Evolutionary conservation across 305 asterid genomes (phyloP), one percentile per base, ranked within the genome.

Genomic region (Fraxinus latifolia): DNA sequence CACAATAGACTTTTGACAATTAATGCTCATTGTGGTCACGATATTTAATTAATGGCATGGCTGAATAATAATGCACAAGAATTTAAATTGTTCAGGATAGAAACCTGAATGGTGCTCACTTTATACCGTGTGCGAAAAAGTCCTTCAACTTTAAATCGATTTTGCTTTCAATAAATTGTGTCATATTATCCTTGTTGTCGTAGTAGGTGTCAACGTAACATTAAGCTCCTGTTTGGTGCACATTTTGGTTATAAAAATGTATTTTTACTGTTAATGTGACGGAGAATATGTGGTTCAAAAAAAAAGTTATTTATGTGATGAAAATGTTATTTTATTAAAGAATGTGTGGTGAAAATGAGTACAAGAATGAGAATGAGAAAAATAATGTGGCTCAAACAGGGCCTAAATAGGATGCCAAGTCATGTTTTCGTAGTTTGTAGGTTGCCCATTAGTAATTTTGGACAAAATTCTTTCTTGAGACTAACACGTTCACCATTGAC

Each of bases 1-100:
- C 67, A 39, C 33, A 1, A 79, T 62, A 47, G 73, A 12, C 81
- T 75, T 79, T 79, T 62, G 14, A 77, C 77, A 74, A 42, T 74
- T 60, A 79, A 83, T 79, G 71, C 71, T 62, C 32, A n/a, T 4
- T 62, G 71, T 8, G 14, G 32, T 62, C 71, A 62, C 71, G 5
- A 1, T 62, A 19, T n/a, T 14, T 47, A 55, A 55, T 62, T 62
- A 62, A 8, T 62, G 70, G 23, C 32, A 60, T n/a, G 70, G 5
- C 15, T 21, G 7, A 4, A 3, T 15, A 55, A n/a, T 15, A 55
- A 55, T 55, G 67, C 67, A 15, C 11, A 58, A 58, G 14, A 58
- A 19, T 58, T 58, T 58, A 12, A n/a, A 6, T n/a, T 3, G 27
- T 19, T 19, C 1, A 2, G 12, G 23, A 58, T 5, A 58, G 21